Evolutionary conservation across 192 early-diverging fungal genomes (phyloP).

Genomic region (Backusella sp.): DNA sequence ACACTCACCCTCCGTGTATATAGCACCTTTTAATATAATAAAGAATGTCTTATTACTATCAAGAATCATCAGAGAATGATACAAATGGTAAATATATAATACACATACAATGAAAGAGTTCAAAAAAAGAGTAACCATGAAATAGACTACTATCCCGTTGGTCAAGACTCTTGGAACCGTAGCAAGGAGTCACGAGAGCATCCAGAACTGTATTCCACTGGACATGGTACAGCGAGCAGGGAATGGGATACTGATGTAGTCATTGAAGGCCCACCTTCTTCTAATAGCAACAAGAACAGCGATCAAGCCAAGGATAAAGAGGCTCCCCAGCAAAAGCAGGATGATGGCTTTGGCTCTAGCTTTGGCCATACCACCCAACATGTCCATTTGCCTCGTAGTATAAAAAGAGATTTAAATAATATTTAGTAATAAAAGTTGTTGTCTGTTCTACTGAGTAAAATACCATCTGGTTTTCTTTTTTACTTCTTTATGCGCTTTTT

Average conservation of each 20-base stretch:
- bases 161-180: constrained; percentile 11
- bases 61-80: background rate
- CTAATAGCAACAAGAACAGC: background rate
- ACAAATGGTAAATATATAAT: background rate
- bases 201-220: constrained; percentile 10
- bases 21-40: background rate
- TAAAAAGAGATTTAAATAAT: constrained; percentile 1
- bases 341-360: background rate
- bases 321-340: background rate
- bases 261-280: background rate
- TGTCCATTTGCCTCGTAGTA: background rate
- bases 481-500: too few relatives aligned
- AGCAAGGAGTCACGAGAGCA: constrained; percentile 4
- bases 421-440: background rate
- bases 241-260: background rate
- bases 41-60: background rate
- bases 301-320: background rate
- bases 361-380: background rate
- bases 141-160: background rate
- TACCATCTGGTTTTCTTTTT: too few relatives aligned
- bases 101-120: background rate
- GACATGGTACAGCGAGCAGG: constrained; percentile 5
- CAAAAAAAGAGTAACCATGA: background rate
- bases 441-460: too few relatives aligned
- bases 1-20: background rate